Percentiles rank a stretch among this genome's conserved stretches.
phyloP scores from a whole-genome alignment of 257 asterid species.

The Solanum megistacrolobum region DNA sequence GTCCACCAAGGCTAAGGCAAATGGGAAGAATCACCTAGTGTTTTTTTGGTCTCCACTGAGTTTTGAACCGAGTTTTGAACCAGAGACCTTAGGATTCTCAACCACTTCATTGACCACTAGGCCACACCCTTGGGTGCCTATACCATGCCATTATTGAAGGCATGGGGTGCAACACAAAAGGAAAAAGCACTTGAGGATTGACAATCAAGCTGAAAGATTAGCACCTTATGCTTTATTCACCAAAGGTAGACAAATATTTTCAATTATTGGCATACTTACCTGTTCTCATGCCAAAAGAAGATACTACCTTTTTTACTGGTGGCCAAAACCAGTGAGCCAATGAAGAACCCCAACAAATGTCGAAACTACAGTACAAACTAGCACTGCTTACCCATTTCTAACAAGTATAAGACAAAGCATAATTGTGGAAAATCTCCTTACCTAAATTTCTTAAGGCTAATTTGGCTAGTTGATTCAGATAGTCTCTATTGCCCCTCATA shows the following conservation, averaged over 20 bases:
- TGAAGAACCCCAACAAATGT: not conserved
- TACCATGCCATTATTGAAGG: not conserved
- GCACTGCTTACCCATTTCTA: not conserved
- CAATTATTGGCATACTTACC: not conserved
- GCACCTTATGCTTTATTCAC: not conserved
- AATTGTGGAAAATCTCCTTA: not conserved
- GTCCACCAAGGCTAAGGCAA: not conserved
- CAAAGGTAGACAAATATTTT: not conserved
- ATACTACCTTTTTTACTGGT: not conserved
- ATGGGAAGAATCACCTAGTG: not conserved
- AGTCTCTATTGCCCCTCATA: not conserved
- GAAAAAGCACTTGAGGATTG: not conserved
- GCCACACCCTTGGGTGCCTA: not conserved
- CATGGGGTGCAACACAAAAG: not conserved
- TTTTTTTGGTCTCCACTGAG: not conserved
- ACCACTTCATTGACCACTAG: not conserved
- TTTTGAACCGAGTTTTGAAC: not conserved
- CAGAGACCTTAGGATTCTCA: not conserved
- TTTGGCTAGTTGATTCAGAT: not conserved
- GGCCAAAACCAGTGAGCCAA: not conserved
- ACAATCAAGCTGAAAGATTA: not conserved
- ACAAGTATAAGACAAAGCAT: not conserved
- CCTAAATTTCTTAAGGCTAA: not conserved
- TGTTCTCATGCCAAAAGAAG: not conserved
- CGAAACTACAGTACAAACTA: not conserved